Base-by-base conservation (phyloP, 371 early-diverging fungal species). In the Haplosporangium sp. region DNA sequence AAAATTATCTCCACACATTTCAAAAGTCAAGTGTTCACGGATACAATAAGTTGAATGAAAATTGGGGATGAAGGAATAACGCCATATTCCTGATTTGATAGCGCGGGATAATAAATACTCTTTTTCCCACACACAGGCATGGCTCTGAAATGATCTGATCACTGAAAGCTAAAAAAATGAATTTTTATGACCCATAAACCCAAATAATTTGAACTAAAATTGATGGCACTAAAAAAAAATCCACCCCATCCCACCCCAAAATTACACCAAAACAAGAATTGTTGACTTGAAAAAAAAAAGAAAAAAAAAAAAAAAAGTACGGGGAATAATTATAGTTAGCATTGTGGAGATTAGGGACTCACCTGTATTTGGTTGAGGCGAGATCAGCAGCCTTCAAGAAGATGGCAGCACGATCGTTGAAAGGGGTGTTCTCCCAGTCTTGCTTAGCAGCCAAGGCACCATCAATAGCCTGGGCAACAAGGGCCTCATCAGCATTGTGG, bases 341-440 rank as follows among this genome's bases (percentile, higher is more conserved):
- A 40, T 4, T 52, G n/a, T 7, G 27, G 37, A 17, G 38, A 38
- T 53, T 38, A 52, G 17, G n/a, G 38, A 53, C 72, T 74, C 89
- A 92, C 85, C 97, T 90, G 88, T 98, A 97, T 85, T 98, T 98
- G 76, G 79, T 84, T 44, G 96, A 77, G 15, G 97, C 86, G 63
- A 98, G 87, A 81, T 99, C 98, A 68, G 99, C 98, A 27, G 99
- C 98, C 88, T 97, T 96, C 85, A 99, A 88, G 87, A 99, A 98
- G 85, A 99, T 96, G 56, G 98, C 96, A 63, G 94, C 92, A 76
- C 98, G 95, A 73, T 98, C 98, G 83, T 91, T 92, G 88, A 97
- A 95, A 45, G 97, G 97, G 88, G 97, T 91, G 63, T 92, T 85
- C 84, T 97, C 97, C 98, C 99, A 98, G 56, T 86, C 85, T 63